Conservation (phyloP, 2,329 filamentous ascomycete genomes). For the Cladophialophora yegresii region DNA sequence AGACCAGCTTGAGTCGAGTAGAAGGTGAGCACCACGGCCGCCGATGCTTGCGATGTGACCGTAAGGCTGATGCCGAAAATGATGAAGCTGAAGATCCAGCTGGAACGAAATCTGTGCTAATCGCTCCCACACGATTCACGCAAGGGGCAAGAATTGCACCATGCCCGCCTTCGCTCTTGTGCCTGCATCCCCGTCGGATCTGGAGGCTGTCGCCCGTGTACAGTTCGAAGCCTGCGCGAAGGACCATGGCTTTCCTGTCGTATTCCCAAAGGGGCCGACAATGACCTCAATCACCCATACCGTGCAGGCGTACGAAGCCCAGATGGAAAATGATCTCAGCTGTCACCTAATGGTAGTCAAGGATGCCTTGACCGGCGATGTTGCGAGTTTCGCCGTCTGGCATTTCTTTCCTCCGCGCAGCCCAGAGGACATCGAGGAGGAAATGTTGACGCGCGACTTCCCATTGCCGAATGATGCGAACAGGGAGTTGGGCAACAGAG, state of each 20-base stretch:
- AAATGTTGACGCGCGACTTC: slow-evolving; percentile 25
- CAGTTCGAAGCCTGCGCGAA: slow-evolving; percentile 30
- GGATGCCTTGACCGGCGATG: slow-evolving; percentile 29
- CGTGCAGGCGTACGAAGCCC: slow-evolving; percentile 24
- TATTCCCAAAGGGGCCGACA: slow-evolving; percentile 33
- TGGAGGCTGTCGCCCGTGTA: slow-evolving; percentile 25
- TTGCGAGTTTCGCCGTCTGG: slow-evolving; percentile 32
- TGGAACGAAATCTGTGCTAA: neutral
- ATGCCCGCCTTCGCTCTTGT: slow-evolving; percentile 33
- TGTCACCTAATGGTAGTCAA: slow-evolving; percentile 32
- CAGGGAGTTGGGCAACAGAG: slow-evolving; percentile 23
- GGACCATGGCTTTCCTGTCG: slow-evolving; percentile 24
- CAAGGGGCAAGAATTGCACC: neutral
- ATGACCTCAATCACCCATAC: slow-evolving; percentile 25
- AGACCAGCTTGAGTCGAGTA: neutral
- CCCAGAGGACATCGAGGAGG: slow-evolving; percentile 28
- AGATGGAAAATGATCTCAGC: slow-evolving; percentile 31
- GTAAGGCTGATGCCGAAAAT: neutral
- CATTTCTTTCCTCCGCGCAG: slow-evolving; percentile 28
- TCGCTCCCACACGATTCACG: neutral
- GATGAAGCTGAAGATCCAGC: neutral
- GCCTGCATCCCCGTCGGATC: slow-evolving; percentile 29
- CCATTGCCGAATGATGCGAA: slow-evolving; percentile 31
- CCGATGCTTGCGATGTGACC: neutral
- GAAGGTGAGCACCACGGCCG: neutral